Evolutionary conservation across 2,329 filamentous ascomycete species (phyloP), one percentile per base, ranked within the genome.

Genomic region (Xylaria sp.): DNA sequence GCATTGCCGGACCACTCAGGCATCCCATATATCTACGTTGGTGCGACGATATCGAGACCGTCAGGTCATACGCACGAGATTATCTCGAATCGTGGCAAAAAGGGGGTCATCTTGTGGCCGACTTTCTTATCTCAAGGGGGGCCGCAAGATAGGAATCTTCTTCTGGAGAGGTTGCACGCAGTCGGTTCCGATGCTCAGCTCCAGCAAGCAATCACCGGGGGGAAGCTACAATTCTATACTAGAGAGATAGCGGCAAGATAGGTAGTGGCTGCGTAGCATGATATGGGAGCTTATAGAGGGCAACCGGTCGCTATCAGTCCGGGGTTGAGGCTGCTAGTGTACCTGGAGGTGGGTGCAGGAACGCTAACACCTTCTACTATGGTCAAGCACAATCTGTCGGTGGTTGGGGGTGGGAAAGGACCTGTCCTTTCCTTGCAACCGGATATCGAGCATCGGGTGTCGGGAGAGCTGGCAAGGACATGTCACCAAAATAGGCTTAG

Each of bases 391-490:
- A 25, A 18, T 8, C 34, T 52, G 48, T 64, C 23, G 23, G 60
- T 58, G 62, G 62, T 39, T 57, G 18, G n/a, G 62, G 62, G 23
- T 39, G 61, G 4, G n/a, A 20, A 20, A 9, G 44, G 18, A 20
- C 46, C 46, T 48, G 46, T 48, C 18, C 13, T 18, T 18, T 15
- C 15, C 18, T 44, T 15, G 41, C 41, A 13, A 44, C 41, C 41
- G 41, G 41, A 13, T 18, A 44, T 13, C 23, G 20, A 55, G 18
- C 28, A 25, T 62, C 58, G 51, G 66, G 23, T 54, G 41, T 68
- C 66, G 66, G 65, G 65, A 64, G 65, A 64, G 46, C 48, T 52
- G 25, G 62, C 51, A 9, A 70, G 56, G 60, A 62, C 56, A 59
- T 65, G 18, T 46, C 57, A 57, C 69, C 54, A 57, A 5, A 66